Conservation (phyloP, 495 filamentous ascomycete genomes). For the Penicillium longicatenatum region DNA sequence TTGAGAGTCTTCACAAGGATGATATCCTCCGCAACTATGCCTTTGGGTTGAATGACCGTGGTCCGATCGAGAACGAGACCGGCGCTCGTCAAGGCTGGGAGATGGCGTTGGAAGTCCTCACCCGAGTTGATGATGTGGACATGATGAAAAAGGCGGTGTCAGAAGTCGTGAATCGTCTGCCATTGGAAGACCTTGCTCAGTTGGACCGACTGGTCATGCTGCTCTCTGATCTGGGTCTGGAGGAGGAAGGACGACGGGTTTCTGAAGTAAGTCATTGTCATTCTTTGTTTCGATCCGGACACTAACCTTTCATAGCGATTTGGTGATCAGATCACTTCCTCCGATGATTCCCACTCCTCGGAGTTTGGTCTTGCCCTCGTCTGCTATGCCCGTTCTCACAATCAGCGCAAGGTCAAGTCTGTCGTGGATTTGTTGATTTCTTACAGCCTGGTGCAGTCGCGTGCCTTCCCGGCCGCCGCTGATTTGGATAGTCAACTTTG, state of each 20-base stretch:
- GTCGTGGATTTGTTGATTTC: slow-evolving; percentile 86
- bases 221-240: slow-evolving; percentile 69
- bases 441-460: slow-evolving; percentile 79
- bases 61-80: slow-evolving; percentile 40
- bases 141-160: slow-evolving; percentile 67
- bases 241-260: slow-evolving; percentile 67
- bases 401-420: slow-evolving; percentile 70
- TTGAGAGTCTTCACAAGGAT: slow-evolving; percentile 54
- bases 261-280: slow-evolving; percentile 63
- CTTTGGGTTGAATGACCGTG: slow-evolving; percentile 47
- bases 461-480: slow-evolving; percentile 65
- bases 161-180: slow-evolving; percentile 62
- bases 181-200: slow-evolving; percentile 61
- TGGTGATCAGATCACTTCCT: slow-evolving; percentile 67
- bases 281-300: background rate
- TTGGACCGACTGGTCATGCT: slow-evolving; percentile 76
- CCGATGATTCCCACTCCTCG: slow-evolving; percentile 38
- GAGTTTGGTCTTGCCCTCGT: slow-evolving; percentile 80
- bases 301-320: slow-evolving; percentile 59
- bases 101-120: slow-evolving; percentile 73
- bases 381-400: slow-evolving; percentile 82
- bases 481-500: slow-evolving; percentile 71
- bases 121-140: slow-evolving; percentile 66
- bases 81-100: slow-evolving; percentile 75
- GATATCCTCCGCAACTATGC: slow-evolving; percentile 75